These are phyloP conservation scores for Phyllosticta citriasiana DNA, from an alignment of 2,329 filamentous ascomycete species.

Conservation along the genomic window DNA sequence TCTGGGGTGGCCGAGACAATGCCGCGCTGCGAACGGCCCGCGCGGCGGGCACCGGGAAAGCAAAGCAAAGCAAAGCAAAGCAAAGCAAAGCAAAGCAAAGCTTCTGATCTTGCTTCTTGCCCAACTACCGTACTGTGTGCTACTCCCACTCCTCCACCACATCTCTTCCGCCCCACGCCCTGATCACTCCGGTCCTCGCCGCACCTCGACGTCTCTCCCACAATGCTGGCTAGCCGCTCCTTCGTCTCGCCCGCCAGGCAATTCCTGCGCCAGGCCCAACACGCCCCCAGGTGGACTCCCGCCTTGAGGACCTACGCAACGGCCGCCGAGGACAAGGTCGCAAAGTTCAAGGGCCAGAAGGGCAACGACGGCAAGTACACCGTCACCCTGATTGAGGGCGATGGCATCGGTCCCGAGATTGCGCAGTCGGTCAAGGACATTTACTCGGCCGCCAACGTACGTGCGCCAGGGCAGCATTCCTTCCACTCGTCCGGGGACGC, in stretches of 20 bases:
- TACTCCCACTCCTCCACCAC: conserved; percentile 2
- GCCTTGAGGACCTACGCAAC: conserved; percentile 46
- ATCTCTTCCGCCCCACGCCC: conserved; percentile 3
- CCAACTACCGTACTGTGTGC: not conserved
- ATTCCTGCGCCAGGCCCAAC: conserved; percentile 57
- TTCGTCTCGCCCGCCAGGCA: conserved; percentile 69
- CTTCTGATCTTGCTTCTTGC: not conserved
- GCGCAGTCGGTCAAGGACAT: conserved; percentile 98
- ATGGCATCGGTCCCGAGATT: conserved; percentile 97
- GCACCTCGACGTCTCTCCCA: conserved; percentile 29
- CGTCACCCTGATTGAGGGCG: conserved; percentile 95
- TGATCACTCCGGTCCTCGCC: not conserved
- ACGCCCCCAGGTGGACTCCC: conserved; percentile 2
- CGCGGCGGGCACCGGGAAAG: not conserved
- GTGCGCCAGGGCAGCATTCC: conserved; percentile 6
- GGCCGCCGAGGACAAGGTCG: conserved; percentile 57
- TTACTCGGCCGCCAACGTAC: conserved; percentile 85
- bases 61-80: conserved; percentile 8
- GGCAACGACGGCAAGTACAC: conserved; percentile 87
- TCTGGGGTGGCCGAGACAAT: not conserved
- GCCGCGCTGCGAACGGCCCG: conserved; percentile 8
- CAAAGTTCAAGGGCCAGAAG: conserved; percentile 88
- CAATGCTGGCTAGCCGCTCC: conserved; percentile 74
- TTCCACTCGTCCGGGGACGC: conserved; percentile 3
- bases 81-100: conserved; percentile 7